Percentiles rank a stretch among this genome's conserved stretches.
phyloP scores from a whole-genome alignment of 208 protist genomes.

The Leishmania major region DNA sequence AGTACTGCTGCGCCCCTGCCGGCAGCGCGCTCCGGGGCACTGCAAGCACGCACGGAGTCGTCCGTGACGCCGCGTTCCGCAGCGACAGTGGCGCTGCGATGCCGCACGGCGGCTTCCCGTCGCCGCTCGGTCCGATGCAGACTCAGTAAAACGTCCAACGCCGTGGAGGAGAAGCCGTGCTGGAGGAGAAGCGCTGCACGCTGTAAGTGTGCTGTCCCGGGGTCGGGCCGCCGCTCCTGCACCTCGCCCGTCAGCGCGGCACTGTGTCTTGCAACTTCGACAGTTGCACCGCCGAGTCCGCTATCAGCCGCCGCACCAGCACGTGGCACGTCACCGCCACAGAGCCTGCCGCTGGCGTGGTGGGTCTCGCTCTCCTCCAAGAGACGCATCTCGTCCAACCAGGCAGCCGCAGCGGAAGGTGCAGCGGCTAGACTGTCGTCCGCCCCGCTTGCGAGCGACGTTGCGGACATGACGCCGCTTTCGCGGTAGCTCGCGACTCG shows the following conservation, averaged over 20 bases:
- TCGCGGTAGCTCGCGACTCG: neutral
- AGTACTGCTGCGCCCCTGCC: neutral
- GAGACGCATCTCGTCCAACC: conserved; percentile 14
- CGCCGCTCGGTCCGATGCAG: conserved; percentile 1
- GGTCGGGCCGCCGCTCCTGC: neutral
- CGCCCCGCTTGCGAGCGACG: neutral
- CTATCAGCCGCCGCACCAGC: neutral
- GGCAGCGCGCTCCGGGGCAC: neutral
- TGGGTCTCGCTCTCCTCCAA: conserved; percentile 16
- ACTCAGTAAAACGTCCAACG: conserved; percentile 42
- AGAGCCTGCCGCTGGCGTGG: neutral
- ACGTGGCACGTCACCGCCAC: neutral
- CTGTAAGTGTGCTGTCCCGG: conserved; percentile 34
- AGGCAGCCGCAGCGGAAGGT: neutral
- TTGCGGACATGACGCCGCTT: neutral
- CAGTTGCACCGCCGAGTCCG: neutral
- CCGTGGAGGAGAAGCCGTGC: conserved; percentile 21
- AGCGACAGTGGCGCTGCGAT: neutral
- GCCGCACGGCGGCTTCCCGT: neutral
- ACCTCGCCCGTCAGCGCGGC: neutral
- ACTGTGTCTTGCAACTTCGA: too few species aligned
- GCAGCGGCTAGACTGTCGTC: neutral
- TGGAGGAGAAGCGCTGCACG: conserved; percentile 33
- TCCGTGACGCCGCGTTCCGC: neutral
- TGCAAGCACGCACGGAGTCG: neutral